Percentiles rank a stretch among this genome's conserved stretches.
phyloP scores from a whole-genome alignment of 768 basidiomycete species.

The Porpolomopsis calyptriformis region DNA sequence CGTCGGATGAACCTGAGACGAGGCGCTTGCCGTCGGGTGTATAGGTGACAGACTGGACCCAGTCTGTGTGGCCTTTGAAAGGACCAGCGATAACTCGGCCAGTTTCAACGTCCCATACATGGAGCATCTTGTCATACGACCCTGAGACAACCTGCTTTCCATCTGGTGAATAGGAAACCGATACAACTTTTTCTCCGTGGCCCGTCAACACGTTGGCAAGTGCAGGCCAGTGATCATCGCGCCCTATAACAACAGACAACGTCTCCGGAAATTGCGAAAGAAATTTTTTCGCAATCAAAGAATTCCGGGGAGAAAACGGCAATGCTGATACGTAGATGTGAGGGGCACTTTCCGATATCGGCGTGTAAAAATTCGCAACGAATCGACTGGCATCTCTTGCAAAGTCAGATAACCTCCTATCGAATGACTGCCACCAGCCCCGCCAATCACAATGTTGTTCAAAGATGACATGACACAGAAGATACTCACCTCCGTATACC shows the following conservation, averaged over 20 bases:
- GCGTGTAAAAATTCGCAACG: constrained; percentile 18
- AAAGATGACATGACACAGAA: neutral
- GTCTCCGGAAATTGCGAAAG: constrained; percentile 9
- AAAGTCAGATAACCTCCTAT: neutral
- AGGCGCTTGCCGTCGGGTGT: constrained; percentile 18
- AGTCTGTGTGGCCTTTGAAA: constrained; percentile 11
- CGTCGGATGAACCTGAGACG: constrained; percentile 14
- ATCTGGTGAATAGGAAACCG: too few relatives aligned
- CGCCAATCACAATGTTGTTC: neutral
- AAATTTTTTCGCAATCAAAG: constrained; percentile 9
- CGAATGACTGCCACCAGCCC: neutral
- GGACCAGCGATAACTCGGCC: constrained; percentile 3
- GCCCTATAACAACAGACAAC: constrained; percentile 8
- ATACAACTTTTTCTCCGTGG: constrained; percentile 10
- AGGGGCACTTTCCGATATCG: constrained; percentile 22
- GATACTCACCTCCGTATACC: constrained; percentile 10
- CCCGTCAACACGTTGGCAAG: constrained; percentile 10
- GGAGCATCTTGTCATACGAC: too few relatives aligned
- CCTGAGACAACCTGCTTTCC: too few relatives aligned
- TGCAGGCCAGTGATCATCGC: constrained; percentile 12
- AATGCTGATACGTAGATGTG: constrained; percentile 31
- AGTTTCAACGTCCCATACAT: too few relatives aligned
- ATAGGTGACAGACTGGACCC: constrained; percentile 16
- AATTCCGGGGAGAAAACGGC: constrained; percentile 20
- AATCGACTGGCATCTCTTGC: too few relatives aligned